Conservation (phyloP, 1,139 yeast species). For the Taphrina betulina region DNA sequence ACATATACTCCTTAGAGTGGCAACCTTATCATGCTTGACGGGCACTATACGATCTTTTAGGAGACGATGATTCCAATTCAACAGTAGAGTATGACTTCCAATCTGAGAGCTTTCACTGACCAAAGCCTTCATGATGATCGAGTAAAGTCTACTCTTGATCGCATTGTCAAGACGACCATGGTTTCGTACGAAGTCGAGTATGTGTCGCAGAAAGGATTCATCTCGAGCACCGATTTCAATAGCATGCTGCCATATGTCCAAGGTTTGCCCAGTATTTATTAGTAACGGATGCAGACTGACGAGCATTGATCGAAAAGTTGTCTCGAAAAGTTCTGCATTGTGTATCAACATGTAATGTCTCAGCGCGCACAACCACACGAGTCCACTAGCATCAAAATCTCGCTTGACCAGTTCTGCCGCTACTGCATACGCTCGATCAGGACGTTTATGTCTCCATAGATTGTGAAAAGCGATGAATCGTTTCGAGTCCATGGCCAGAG, state of each 20-base stretch:
- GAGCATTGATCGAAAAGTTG: slow-evolving; percentile 1
- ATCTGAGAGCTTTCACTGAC: background rate
- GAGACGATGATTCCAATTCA: background rate
- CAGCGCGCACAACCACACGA: slow-evolving; percentile 12
- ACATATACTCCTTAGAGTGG: background rate
- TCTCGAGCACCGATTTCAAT: background rate
- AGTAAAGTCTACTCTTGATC: background rate
- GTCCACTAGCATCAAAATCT: background rate
- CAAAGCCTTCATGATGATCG: background rate
- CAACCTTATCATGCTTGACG: background rate
- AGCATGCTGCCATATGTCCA: background rate
- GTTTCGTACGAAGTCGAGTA: too few species aligned
- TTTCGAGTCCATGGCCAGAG: background rate
- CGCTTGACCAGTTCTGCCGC: background rate
- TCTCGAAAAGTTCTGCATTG: background rate
- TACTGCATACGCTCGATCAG: background rate
- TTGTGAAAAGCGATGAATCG: background rate
- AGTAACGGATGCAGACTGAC: background rate
- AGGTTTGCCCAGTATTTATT: background rate
- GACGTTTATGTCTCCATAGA: background rate
- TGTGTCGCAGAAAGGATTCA: background rate
- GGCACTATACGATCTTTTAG: background rate
- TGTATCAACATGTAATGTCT: background rate
- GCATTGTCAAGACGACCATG: background rate
- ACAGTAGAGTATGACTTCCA: background rate